Evolutionary conservation across 176 grass and related monocot species (phyloP), one percentile per base, ranked within the genome.

Genomic region (Avena atlantica): DNA sequence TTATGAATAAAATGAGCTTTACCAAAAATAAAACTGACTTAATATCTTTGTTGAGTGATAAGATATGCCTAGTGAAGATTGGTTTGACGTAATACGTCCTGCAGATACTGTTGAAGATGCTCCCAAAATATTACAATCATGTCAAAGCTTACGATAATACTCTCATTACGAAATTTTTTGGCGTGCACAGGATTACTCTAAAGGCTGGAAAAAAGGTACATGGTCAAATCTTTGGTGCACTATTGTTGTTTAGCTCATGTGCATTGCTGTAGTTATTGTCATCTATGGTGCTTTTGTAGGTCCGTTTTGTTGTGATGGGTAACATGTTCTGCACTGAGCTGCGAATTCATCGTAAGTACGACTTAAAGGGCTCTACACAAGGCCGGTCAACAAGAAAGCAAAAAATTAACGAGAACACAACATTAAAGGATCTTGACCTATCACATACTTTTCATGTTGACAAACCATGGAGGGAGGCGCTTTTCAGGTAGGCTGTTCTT

Each of bases 71-170:
- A 92, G 76, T 92, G 87, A 74, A 89, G 87, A 89, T 81, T 93
- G 84, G 84, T 86, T 89, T 93, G 87, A 93, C 87, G 76, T 93
- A 87, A 89, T 87, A 88, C 70, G 77, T 90, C 25, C 84, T 96
- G 84, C 91, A 96, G 97, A 94, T 96, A 93, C 85, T 98, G 72
- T 92, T 98, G 94, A 98, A 94, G 92, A 98, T 98, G 97, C 92
- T 98, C 83, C 97, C 97, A 73, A 94, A 90, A 72, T 98, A 98
- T 81, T 98, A 96, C 86, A 92, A 88, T 87, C 97, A 98, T 90
- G 97, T 98, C 27, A 95, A 91, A 94, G 92, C 92, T 88, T 96
- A 98, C 89, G 97, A 98, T 65, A 98, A 98, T 89, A 98, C 97
- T 9, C 97, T 98, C 69, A 96, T 98, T 78, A 98, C 93, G 19